A percentile compares a stretch with the other conserved stretches of the same genome.
phyloP scores from a whole-genome alignment of 176 grass and related monocot genomes.

The Bothriochloa decipiens region DNA sequence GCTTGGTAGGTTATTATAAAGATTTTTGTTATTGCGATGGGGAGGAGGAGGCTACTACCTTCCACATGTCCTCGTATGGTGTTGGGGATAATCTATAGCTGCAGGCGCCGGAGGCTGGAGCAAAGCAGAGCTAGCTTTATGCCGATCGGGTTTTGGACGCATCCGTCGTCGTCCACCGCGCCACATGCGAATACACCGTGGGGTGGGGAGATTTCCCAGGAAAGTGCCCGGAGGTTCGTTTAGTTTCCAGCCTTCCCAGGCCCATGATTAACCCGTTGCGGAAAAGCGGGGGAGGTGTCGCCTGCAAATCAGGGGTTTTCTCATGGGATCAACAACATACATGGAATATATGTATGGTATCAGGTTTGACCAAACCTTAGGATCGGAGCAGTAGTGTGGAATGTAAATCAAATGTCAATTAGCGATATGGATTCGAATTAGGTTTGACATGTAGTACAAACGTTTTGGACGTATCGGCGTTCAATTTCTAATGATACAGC shows the following conservation, averaged over 20 bases:
- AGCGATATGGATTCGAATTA: neutral
- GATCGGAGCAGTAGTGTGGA: neutral
- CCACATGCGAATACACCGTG: neutral
- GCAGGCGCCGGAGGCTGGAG: too few species aligned
- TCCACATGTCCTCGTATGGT: constrained; percentile 36
- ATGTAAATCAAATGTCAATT: constrained; percentile 7
- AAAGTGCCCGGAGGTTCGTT: constrained; percentile 21
- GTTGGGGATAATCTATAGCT: constrained; percentile 6
- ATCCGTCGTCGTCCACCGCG: constrained; percentile 12
- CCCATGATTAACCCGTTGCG: constrained; percentile 25
- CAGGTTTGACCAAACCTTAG: neutral
- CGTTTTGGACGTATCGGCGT: neutral
- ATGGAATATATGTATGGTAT: neutral
- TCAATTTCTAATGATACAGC: neutral
- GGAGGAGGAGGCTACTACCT: constrained; percentile 2
- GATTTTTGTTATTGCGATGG: constrained; percentile 33
- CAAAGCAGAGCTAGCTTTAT: constrained; percentile 38
- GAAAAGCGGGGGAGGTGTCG: neutral
- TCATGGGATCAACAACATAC: neutral
- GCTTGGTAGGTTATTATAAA: neutral
- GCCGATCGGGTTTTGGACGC: constrained; percentile 28
- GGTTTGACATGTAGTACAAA: neutral
- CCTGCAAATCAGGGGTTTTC: constrained; percentile 39
- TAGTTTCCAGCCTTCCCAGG: neutral
- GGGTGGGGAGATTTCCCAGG: constrained; percentile 34